phyloP scores from a whole-genome alignment of 2,329 filamentous ascomycete species.

The Calonectria leucothoes region DNA sequence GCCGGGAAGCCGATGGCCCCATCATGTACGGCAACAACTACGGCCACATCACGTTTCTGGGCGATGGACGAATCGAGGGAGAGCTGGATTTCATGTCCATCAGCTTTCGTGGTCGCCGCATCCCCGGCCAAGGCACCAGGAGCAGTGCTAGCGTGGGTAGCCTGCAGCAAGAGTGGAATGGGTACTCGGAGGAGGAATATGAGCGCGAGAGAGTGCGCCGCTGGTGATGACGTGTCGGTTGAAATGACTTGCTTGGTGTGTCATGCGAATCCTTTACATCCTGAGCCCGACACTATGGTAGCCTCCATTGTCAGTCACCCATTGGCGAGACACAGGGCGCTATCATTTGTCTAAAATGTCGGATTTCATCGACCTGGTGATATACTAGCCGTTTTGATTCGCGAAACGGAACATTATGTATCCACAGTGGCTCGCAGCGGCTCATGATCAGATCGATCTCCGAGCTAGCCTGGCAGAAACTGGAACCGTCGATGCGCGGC shows the following conservation, averaged over 20 bases:
- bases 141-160: conserved; percentile 42
- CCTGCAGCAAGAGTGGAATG: conserved; percentile 44
- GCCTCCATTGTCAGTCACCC: neutral
- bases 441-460: neutral
- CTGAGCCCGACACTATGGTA: neutral
- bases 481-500: neutral
- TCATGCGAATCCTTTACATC: neutral
- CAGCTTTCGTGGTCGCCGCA: conserved; percentile 41
- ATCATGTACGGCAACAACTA: conserved; percentile 42
- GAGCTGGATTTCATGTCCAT: conserved; percentile 41
- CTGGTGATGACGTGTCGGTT: conserved; percentile 19
- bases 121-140: conserved; percentile 37
- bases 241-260: neutral
- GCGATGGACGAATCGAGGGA: conserved; percentile 50
- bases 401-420: neutral
- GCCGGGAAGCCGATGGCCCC: conserved; percentile 44
- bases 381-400: neutral
- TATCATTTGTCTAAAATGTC: neutral
- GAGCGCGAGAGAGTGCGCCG: conserved; percentile 38
- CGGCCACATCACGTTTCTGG: conserved; percentile 52
- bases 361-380: neutral
- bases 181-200: conserved; percentile 44
- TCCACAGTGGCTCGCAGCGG: neutral
- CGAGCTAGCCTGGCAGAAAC: too few relatives aligned
- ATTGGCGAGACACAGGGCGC: neutral